Evolutionary conservation across 805 yeast genomes (phyloP).

Genomic region (Millerozyma acaciae): DNA sequence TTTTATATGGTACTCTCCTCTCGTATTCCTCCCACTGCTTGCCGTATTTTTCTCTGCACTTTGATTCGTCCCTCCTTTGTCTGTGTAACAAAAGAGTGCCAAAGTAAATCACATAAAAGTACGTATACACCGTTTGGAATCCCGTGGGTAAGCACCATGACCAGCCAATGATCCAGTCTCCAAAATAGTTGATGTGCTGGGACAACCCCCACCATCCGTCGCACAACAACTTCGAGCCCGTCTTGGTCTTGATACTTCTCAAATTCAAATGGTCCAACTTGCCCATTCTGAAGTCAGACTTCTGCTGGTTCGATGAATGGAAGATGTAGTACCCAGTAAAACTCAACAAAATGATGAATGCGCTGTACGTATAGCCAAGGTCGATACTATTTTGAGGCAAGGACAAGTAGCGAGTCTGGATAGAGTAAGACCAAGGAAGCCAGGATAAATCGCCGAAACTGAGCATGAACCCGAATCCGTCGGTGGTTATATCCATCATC

Average conservation of each 20-base stretch:
- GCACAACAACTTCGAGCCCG: slow-evolving; percentile 74
- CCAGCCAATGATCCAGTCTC: slow-evolving; percentile 90
- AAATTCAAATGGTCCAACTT: slow-evolving; percentile 63
- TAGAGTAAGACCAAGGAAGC: slow-evolving; percentile 86
- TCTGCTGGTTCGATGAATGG: slow-evolving; percentile 80
- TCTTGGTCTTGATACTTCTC: slow-evolving; percentile 55
- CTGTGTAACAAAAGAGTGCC: slow-evolving; percentile 80
- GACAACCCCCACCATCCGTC: slow-evolving; percentile 97
- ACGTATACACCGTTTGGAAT: slow-evolving; percentile 73
- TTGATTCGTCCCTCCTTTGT: slow-evolving; percentile 86
- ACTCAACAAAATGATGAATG: slow-evolving; percentile 46
- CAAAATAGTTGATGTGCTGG: slow-evolving; percentile 92
- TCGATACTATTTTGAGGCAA: slow-evolving; percentile 49
- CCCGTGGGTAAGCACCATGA: slow-evolving; percentile 94
- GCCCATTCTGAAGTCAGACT: slow-evolving; percentile 78
- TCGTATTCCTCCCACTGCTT: slow-evolving; percentile 83
- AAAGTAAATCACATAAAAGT: slow-evolving; percentile 82
- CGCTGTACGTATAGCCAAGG: slow-evolving; percentile 42
- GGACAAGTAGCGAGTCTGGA: slow-evolving; percentile 81
- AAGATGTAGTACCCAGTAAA: slow-evolving; percentile 74
- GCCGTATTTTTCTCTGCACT: slow-evolving; percentile 84
- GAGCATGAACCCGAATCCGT: slow-evolving; percentile 96
- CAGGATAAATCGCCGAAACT: slow-evolving; percentile 90
- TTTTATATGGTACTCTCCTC: slow-evolving; percentile 77
- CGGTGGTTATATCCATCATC: slow-evolving; percentile 95